phyloP scores from a whole-genome alignment of 1,284 basidiomycete species.

The Ganoderma meredithae region DNA sequence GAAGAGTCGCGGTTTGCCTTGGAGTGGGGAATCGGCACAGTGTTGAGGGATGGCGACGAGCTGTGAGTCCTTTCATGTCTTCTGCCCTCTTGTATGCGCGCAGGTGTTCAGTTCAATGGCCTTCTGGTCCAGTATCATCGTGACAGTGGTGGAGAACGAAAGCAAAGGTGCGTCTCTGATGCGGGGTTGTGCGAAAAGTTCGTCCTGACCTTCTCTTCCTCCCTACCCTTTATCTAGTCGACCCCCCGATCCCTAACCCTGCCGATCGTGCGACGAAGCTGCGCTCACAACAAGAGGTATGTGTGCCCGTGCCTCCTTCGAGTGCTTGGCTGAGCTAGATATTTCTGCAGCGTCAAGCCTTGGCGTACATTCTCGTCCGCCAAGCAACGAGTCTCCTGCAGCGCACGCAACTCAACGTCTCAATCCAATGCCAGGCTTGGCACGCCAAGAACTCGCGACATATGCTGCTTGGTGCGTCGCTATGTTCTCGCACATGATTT shows the following conservation, averaged over 20 bases:
- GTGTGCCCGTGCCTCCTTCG: slow-evolving; percentile 27
- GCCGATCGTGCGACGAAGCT: slow-evolving; percentile 81
- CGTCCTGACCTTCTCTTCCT: slow-evolving; percentile 17
- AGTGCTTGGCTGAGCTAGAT: background rate
- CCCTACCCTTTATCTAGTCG: slow-evolving; percentile 59
- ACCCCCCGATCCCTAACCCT: slow-evolving; percentile 74
- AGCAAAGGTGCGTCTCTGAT: slow-evolving; percentile 68
- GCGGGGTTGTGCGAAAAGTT: background rate
- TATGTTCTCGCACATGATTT: background rate
- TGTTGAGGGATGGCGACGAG: slow-evolving; percentile 94
- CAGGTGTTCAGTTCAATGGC: slow-evolving; percentile 25
- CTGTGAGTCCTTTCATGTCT: slow-evolving; percentile 51
- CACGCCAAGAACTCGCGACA: slow-evolving; percentile 95
- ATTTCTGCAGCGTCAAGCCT: slow-evolving; percentile 78
- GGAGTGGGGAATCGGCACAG: slow-evolving; percentile 97
- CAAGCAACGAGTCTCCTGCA: slow-evolving; percentile 92
- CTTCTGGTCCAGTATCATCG: slow-evolving; percentile 63
- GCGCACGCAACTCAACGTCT: slow-evolving; percentile 88
- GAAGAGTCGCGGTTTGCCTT: slow-evolving; percentile 93
- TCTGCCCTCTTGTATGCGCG: background rate
- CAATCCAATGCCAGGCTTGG: slow-evolving; percentile 92
- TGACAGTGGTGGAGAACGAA: slow-evolving; percentile 94
- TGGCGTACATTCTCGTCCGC: slow-evolving; percentile 86
- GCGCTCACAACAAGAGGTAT: slow-evolving; percentile 88
- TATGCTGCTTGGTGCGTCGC: slow-evolving; percentile 82